Evolutionary conservation across 257 asterid species (phyloP).

Genomic region (Forsythia suspensa): DNA sequence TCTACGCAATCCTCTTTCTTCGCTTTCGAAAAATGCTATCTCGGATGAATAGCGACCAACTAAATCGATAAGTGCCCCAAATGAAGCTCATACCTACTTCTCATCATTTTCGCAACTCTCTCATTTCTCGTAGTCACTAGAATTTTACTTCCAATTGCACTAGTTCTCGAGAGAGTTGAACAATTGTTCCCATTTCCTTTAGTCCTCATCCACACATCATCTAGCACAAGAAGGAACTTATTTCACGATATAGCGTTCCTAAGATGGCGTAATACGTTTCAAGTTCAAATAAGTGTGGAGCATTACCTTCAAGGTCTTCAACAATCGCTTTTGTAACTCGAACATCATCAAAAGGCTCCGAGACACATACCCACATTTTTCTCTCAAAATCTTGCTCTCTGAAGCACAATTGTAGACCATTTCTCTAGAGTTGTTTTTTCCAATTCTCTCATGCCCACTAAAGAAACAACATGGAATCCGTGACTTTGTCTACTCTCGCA

Average conservation of each 20-base stretch:
- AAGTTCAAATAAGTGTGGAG: slow-evolving; percentile 38
- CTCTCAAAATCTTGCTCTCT: slow-evolving; percentile 28
- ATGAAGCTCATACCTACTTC: slow-evolving; percentile 33
- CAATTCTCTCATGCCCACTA: slow-evolving; percentile 48
- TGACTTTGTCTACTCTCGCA: slow-evolving; percentile 7
- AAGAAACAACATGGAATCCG: slow-evolving; percentile 31
- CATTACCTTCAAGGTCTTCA: slow-evolving; percentile 42
- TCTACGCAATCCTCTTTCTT: slow-evolving; percentile 15
- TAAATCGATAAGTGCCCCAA: slow-evolving; percentile 32
- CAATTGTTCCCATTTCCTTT: slow-evolving; percentile 49
- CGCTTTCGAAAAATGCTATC: slow-evolving; percentile 37
- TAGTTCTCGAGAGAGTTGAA: slow-evolving; percentile 34
- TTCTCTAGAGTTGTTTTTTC: slow-evolving; percentile 54
- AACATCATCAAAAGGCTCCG: slow-evolving; percentile 53
- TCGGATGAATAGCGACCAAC: slow-evolving; percentile 45
- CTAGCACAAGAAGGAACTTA: slow-evolving; percentile 46
- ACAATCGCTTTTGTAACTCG: slow-evolving; percentile 47
- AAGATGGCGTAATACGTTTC: slow-evolving; percentile 30
- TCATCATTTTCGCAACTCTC: slow-evolving; percentile 41
- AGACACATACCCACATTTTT: slow-evolving; percentile 55
- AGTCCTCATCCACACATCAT: slow-evolving; percentile 54
- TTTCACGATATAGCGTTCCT: slow-evolving; percentile 28
- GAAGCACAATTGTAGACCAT: slow-evolving; percentile 29
- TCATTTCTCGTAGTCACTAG: slow-evolving; percentile 47
- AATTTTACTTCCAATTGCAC: slow-evolving; percentile 46